phyloP scores from a whole-genome alignment of 331 rosid genomes.

The Malus hybrid region DNA sequence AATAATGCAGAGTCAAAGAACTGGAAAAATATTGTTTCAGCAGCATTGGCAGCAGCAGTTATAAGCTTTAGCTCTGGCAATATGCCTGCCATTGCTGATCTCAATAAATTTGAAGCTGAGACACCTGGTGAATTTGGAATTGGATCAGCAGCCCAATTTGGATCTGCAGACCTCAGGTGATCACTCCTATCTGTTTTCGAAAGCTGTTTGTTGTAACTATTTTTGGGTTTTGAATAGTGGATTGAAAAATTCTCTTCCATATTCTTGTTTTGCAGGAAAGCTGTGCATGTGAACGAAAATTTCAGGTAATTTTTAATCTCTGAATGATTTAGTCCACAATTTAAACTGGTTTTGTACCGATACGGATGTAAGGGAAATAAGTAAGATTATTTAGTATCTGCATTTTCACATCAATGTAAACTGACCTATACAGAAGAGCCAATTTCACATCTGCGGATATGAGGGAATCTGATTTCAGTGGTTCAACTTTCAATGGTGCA shows the following conservation, averaged over 20 bases:
- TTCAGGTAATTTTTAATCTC: slow-evolving; percentile 50
- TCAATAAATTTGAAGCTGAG: slow-evolving; percentile 78
- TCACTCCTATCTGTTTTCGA: background rate
- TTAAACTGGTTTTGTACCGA: background rate
- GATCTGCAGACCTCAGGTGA: slow-evolving; percentile 91
- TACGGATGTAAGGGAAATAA: too few relatives aligned
- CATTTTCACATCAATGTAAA: slow-evolving; percentile 25
- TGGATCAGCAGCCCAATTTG: slow-evolving; percentile 92
- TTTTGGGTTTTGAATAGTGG: background rate
- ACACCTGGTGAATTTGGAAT: slow-evolving; percentile 88
- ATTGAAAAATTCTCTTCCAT: background rate
- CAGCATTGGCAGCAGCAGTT: slow-evolving; percentile 61
- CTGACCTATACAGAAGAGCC: slow-evolving; percentile 74
- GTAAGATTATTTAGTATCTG: background rate
- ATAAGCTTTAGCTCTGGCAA: slow-evolving; percentile 46
- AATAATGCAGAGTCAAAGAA: slow-evolving; percentile 27
- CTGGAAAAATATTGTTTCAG: slow-evolving; percentile 52
- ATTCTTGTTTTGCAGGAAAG: slow-evolving; percentile 45
- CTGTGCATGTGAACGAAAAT: slow-evolving; percentile 87
- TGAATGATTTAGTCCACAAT: background rate
- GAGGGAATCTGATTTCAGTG: slow-evolving; percentile 98
- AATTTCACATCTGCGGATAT: slow-evolving; percentile 97
- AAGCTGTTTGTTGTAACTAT: background rate
- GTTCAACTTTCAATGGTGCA: slow-evolving; percentile 94
- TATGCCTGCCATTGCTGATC: slow-evolving; percentile 81